Evolutionary conservation across 2,329 filamentous ascomycete species (phyloP), one percentile per base, ranked within the genome.

Genomic region (Aspergillus bombycis): DNA sequence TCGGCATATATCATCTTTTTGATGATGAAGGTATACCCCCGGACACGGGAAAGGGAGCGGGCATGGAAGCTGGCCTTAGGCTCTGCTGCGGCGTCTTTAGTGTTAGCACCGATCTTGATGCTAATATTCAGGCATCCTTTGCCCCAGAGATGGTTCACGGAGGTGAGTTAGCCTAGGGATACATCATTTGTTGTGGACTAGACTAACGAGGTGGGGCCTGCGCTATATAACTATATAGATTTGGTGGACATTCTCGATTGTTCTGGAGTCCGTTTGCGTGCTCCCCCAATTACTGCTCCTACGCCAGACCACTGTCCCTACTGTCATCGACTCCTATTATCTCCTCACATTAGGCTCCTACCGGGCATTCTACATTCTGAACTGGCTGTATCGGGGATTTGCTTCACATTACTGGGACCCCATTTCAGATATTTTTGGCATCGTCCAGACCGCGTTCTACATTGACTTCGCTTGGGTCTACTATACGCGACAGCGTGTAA

Each of bases 401-500:
- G 82, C 83, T 34, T 85, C 87, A 70, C 77, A 81, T 48, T 81
- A 83, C 66, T 88, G 89, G 65, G 90, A 94, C 70, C 84, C 88
- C 4, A 87, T 94, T 11, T 89, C 91, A 9, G 87, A 95, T 74
- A 86, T 96, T 65, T 97, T 96, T 72, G 94, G 94, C 61, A 81
- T 96, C 64, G 83, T 98, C 30, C 94, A 98, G 81, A 97, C 93
- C 0, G 89, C 91, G 1, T 87, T 97, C 50, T 97, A 97, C 78
- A 77, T 94, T 70, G 94, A 98, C 79, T 98, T 98, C 75, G 93
- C 93, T 41, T 97, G 94, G 93, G 93, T 98, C 1, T 98, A 98
- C 83, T 97, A 92, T 82, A 91, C 91, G 12, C 87, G 94, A 67
- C 94, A 97, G 81, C 88, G 94, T 62, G 93, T 98, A 74, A 97